Evolutionary conservation across 2,329 filamentous ascomycete species (phyloP).

Genomic region (Claviceps humidiphila): DNA sequence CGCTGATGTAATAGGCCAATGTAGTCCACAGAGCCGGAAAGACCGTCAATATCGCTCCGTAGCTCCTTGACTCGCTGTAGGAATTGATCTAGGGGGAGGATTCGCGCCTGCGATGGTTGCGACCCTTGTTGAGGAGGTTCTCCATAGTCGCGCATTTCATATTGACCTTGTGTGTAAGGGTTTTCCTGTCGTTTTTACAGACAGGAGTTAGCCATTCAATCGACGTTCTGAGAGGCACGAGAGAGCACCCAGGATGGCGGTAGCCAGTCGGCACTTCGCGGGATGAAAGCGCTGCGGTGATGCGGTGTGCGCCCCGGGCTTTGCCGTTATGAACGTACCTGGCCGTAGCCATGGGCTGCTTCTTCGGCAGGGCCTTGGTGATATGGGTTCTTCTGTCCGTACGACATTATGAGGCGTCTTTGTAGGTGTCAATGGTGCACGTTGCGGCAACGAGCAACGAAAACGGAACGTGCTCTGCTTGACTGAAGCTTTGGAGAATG

Average conservation of each 20-base stretch:
- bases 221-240: neutral
- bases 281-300: neutral
- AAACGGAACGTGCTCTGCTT: constrained; percentile 1
- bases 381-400: constrained; percentile 13
- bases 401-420: constrained; percentile 10
- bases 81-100: constrained; percentile 51
- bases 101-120: constrained; percentile 7
- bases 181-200: neutral
- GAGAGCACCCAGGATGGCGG: no score
- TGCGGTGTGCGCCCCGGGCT: no score
- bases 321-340: constrained; percentile 5
- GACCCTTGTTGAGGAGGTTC: constrained; percentile 13
- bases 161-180: constrained; percentile 24
- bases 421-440: neutral
- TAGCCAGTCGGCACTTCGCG: neutral
- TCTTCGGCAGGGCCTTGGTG: constrained; percentile 11
- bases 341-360: constrained; percentile 7
- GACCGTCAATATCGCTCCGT: constrained; percentile 52
- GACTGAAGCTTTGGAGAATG: neutral
- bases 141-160: constrained; percentile 42
- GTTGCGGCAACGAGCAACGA: neutral
- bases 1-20: constrained; percentile 61
- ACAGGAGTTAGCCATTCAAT: neutral
- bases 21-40: constrained; percentile 53
- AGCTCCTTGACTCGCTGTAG: constrained; percentile 52